Evolutionary conservation across 2,329 filamentous ascomycete genomes (phyloP).

Genomic region (Alternaria hordeiaustralica): DNA sequence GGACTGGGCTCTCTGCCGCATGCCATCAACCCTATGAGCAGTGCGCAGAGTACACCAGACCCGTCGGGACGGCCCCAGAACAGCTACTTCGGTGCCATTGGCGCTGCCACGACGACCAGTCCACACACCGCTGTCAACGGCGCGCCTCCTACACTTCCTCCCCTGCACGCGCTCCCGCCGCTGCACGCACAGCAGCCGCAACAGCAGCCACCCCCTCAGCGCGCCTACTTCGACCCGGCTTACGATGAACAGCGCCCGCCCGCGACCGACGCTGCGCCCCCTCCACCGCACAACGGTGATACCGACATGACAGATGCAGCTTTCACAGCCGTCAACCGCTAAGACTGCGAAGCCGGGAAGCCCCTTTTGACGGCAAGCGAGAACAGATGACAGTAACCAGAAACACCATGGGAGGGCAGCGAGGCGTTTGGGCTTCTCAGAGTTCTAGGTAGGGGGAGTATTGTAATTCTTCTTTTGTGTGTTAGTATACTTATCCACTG

Average conservation of each 20-base stretch:
- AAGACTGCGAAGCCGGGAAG: slow-evolving; percentile 10
- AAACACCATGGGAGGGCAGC: slow-evolving; percentile 1
- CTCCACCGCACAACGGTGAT: slow-evolving; percentile 45
- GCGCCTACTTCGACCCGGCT: slow-evolving; percentile 41
- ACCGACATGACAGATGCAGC: slow-evolving; percentile 51
- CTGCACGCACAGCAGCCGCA: slow-evolving; percentile 32
- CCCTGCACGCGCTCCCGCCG: slow-evolving; percentile 34
- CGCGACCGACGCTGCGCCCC: slow-evolving; percentile 22
- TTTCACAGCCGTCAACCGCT: slow-evolving; percentile 49
- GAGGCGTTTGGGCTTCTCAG: slow-evolving; percentile 10
- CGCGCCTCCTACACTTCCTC: slow-evolving; percentile 23
- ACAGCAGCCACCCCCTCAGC: slow-evolving; percentile 20
- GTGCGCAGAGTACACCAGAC: slow-evolving; percentile 49
- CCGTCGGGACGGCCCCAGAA: slow-evolving; percentile 32
- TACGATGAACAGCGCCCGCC: slow-evolving; percentile 38
- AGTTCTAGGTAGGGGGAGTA: background rate
- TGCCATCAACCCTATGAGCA: slow-evolving; percentile 40
- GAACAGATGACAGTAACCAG: background rate
- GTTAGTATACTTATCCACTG: slow-evolving; percentile 1
- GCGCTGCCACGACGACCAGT: slow-evolving; percentile 28
- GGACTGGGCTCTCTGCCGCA: slow-evolving; percentile 4
- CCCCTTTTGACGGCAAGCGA: background rate
- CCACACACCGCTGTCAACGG: slow-evolving; percentile 42
- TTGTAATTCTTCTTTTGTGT: slow-evolving; percentile 3
- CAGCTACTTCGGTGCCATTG: slow-evolving; percentile 41